Percentiles rank a stretch among this genome's conserved stretches.
Conservation (phyloP, 2,329 filamentous ascomycete species). For the Colletotrichum agaves region DNA sequence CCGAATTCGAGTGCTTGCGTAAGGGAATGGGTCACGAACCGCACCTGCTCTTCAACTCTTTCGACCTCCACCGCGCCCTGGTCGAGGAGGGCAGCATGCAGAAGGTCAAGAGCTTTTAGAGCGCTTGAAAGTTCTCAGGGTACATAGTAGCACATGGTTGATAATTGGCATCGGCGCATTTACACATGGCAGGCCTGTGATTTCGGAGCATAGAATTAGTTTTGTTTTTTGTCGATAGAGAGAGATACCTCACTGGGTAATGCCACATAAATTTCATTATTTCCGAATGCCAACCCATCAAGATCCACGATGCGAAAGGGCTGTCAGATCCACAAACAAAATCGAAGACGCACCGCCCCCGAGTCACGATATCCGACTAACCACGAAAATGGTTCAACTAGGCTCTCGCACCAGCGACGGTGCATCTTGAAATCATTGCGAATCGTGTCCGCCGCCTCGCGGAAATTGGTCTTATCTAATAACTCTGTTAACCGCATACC, state of each 20-base stretch:
- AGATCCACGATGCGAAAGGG: background rate
- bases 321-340: background rate
- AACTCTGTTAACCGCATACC: constrained; percentile 12
- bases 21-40: constrained; percentile 94
- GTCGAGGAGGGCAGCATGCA: constrained; percentile 86
- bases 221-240: constrained; percentile 20
- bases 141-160: background rate
- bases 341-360: background rate
- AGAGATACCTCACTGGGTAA: constrained; percentile 33
- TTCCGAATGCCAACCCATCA: constrained; percentile 1
- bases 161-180: constrained; percentile 19
- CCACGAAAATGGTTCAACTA: background rate
- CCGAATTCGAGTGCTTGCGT: constrained; percentile 84
- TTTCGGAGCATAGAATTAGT: constrained; percentile 20
- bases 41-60: constrained; percentile 85
- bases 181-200: constrained; percentile 2
- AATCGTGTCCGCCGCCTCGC: background rate
- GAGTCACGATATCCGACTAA: background rate
- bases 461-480: background rate
- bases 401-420: background rate
- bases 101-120: constrained; percentile 76
- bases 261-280: background rate
- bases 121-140: too few species aligned
- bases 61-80: constrained; percentile 90
- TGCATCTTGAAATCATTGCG: background rate